phyloP scores from a whole-genome alignment of 1,284 basidiomycete species.

The Tremellales sp. region DNA sequence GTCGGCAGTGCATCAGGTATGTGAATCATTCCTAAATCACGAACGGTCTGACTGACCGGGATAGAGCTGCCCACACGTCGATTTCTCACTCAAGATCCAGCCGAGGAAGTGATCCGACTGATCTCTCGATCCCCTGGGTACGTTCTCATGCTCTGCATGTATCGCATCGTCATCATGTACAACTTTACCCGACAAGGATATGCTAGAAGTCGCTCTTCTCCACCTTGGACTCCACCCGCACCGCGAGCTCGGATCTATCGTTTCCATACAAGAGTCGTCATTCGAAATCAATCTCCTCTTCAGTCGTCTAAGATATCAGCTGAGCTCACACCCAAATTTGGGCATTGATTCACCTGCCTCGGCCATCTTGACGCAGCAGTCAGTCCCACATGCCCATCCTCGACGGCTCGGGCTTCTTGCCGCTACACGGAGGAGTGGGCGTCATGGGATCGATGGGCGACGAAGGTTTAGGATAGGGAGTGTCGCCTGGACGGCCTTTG shows the following conservation, averaged over 20 bases:
- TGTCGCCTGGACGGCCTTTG: slow-evolving; percentile 25
- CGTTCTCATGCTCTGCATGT: not conserved
- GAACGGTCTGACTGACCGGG: not conserved
- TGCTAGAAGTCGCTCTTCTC: not conserved
- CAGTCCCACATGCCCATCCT: slow-evolving; percentile 19
- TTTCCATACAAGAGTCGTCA: not conserved
- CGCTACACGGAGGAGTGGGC: slow-evolving; percentile 8
- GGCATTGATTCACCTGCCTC: not conserved
- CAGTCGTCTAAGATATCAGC: not conserved
- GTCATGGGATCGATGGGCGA: slow-evolving; percentile 23
- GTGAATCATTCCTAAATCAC: not conserved
- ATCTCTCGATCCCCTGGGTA: slow-evolving; percentile 1
- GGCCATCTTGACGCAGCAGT: not conserved
- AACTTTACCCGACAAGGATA: not conserved
- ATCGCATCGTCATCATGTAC: not conserved
- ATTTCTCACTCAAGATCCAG: slow-evolving; percentile 91
- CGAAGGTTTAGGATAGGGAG: slow-evolving; percentile 21
- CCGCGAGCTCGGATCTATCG: not conserved
- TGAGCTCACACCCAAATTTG: not conserved
- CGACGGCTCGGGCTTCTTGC: slow-evolving; percentile 7
- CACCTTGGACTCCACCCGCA: not conserved
- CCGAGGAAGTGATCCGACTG: slow-evolving; percentile 35
- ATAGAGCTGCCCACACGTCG: slow-evolving; percentile 80
- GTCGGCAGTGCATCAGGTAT: slow-evolving; percentile 71
- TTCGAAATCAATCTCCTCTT: not conserved